Base-by-base conservation (phyloP, 441 rosid species). In the Adansonia grandidieri region DNA sequence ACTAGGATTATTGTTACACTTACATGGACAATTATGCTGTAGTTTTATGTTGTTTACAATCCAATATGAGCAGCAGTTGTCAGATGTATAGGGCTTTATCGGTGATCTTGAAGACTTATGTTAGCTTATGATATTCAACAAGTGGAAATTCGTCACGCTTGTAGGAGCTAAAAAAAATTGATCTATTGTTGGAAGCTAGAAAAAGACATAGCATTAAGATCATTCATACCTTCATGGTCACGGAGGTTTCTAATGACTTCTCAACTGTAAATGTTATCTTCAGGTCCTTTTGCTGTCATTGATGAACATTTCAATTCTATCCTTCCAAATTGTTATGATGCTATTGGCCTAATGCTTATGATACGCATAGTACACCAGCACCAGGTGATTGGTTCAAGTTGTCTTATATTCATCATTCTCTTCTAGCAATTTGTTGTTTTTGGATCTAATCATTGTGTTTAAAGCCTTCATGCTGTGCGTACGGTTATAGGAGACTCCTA, bases 311-410 rank as follows among this genome's bases (percentile, higher is more conserved):
- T 97, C 83, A 91, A 85, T 88, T 85, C 94, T 56, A 87, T 93
- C 77, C 92, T 97, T 75, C 91, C 97, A 76, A 93, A 92, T 86
- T 93, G 91, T 84, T 95, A 89, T 85, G 98, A 97, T 86, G 99
- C 99, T 75, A 97, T 97, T 66, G 98, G 99, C 56, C 87, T 95
- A 80, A 95, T 93, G 98, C 95, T 97, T 80, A 95, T 97, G 99
- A 97, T 97, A 85, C 95, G 95, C 80, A 92, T 97, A 85, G 88
- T 94, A 87, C 95, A 93, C 89, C 97, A 91, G 72, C 98, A 97
- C 83, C 99, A 92, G 99, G 99, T 97, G 69, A 83, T 76, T 72
- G 66, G 71, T 75, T 24, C 45, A n/a, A 24, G 71, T 32, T 56
- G 75, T 80, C 24, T 50, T 68, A 48, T 54, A 48, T 50, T 58